These are phyloP conservation scores for Helicocarpus griseus DNA, from an alignment of 2,329 filamentous ascomycete genomes.

Conservation along the genomic window DNA sequence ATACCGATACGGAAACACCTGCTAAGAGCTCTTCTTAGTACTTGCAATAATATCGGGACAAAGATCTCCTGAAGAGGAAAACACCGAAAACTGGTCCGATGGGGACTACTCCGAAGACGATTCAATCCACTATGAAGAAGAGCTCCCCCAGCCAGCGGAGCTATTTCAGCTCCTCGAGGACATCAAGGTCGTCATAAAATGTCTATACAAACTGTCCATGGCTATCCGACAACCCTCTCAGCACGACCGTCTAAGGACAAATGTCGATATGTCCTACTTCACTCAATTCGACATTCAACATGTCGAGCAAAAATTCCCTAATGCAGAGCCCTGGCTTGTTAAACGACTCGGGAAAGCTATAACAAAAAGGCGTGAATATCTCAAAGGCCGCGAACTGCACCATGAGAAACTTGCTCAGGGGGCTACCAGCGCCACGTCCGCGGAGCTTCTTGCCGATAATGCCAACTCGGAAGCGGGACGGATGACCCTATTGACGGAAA, in stretches of 20 bases:
- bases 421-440: constrained; percentile 16
- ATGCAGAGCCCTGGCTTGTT: constrained; percentile 11
- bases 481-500: background rate
- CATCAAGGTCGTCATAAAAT: constrained; percentile 14
- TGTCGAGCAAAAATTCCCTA: constrained; percentile 24
- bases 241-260: constrained; percentile 20
- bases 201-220: constrained; percentile 26
- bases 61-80: background rate
- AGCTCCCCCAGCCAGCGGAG: background rate
- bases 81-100: background rate
- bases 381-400: constrained; percentile 31
- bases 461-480: background rate
- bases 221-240: constrained; percentile 27
- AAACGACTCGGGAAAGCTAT: constrained; percentile 25
- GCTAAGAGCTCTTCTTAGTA: too few relatives aligned
- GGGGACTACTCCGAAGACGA: background rate
- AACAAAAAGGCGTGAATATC: constrained; percentile 25
- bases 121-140: background rate
- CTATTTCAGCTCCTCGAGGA: background rate
- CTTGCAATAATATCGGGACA: background rate
- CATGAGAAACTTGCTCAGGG: constrained; percentile 17
- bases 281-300: constrained; percentile 10
- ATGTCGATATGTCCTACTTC: constrained; percentile 5
- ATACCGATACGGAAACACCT: background rate
- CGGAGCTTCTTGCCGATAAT: background rate